Evolutionary conservation across 1,284 basidiomycete species (phyloP), one percentile per base, ranked within the genome.

Genomic region (Trametes hirsuta): DNA sequence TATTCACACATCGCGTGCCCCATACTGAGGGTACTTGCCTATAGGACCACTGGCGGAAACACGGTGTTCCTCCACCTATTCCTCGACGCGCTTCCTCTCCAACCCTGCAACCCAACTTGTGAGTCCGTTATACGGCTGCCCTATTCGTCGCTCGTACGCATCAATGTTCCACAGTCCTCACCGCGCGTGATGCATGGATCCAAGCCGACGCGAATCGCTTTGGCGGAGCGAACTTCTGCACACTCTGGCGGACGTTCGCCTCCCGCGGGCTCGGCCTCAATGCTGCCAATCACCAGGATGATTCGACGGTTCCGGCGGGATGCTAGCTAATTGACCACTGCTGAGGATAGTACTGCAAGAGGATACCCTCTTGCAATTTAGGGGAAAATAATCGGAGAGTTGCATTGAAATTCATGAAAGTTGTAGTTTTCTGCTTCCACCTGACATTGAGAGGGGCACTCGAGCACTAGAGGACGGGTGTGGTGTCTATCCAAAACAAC

Each of bases 51-150:
- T 3, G 78, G 75, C 55, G 82, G 82, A 18, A 83, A 84, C 69
- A 67, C 79, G 42, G 76, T 83, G 22, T 80, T 75, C 73, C 65
- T 84, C 37, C 80, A 81, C 62, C 75, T 83, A 46, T 80, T 81
- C 72, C 73, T 83, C 55, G 81, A 83, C 66, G 71, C 80, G 1
- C 75, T 84, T 14, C 58, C 79, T 1, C 68, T 83, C 21, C 79
- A 81, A 68, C 82, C 81, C 4, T 84, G 82, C 72, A 81, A 81
- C 71, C 82, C 82, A 1, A 82, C 78, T 14, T 78, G 62, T 63
- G 47, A n/a, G 62, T 51, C 34, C 18, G 8, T 36, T 8, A 15
- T 25, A 0, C 9, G 22, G 11, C 35, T 1, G 4, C 18, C 10
- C 4, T 11, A 18, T 1, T 41, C 8, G 6, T 4, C 10, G 11